Conservation (phyloP, 106 monocot genomes). For the Amphibolis antarctica region DNA sequence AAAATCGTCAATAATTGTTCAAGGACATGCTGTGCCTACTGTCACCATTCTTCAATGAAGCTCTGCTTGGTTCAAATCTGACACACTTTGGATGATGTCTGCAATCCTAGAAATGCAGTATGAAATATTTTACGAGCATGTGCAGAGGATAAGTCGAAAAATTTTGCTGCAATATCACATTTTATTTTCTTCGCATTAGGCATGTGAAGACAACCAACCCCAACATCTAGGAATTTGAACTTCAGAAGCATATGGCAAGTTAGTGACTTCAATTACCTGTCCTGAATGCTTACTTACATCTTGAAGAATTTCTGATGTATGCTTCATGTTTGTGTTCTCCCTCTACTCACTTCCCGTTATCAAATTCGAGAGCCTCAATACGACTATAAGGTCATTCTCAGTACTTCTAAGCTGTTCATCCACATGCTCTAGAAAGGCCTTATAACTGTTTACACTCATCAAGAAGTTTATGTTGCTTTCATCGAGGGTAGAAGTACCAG, state of each 20-base stretch:
- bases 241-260: neutral
- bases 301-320: slow-evolving; percentile 34
- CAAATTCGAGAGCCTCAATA: slow-evolving; percentile 26
- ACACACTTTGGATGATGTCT: slow-evolving; percentile 12
- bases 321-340: slow-evolving; percentile 21
- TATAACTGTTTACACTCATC: slow-evolving; percentile 17
- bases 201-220: too few relatives aligned
- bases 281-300: slow-evolving; percentile 34
- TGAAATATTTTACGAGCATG: neutral
- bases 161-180: too few relatives aligned
- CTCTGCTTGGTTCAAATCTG: slow-evolving; percentile 14
- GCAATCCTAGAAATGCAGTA: slow-evolving; percentile 23
- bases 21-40: neutral
- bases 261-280: slow-evolving; percentile 46
- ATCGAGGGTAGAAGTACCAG: neutral
- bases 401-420: slow-evolving; percentile 32
- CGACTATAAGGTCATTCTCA: slow-evolving; percentile 26
- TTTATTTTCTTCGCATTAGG: too few relatives aligned
- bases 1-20: too few relatives aligned
- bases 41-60: neutral
- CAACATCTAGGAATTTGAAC: too few relatives aligned
- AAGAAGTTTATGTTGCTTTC: slow-evolving; percentile 5
- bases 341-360: slow-evolving; percentile 10
- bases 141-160: neutral
- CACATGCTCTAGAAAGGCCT: slow-evolving; percentile 31